phyloP scores from a whole-genome alignment of 1,284 basidiomycete genomes.

The Microbotryum violaceum region DNA sequence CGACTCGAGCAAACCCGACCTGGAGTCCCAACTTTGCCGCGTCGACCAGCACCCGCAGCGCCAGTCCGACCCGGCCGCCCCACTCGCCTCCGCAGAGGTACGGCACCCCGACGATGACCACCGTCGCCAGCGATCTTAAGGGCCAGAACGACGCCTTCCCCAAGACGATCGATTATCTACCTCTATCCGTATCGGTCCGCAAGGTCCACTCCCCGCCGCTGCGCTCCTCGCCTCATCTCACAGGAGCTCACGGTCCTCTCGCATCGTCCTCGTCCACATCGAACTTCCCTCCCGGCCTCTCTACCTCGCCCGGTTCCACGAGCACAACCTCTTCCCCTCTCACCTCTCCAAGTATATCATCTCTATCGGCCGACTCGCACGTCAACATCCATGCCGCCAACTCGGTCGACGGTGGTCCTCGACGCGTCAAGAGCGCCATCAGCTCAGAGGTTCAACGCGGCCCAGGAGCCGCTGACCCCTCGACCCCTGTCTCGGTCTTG shows the following conservation, averaged over 20 bases:
- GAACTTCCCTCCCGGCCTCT: constrained; percentile 4
- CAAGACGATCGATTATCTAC: constrained; percentile 12
- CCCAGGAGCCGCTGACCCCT: not conserved
- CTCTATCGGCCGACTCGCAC: not conserved
- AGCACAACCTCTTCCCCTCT: constrained; percentile 9
- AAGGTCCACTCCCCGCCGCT: constrained; percentile 11
- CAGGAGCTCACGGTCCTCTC: not conserved
- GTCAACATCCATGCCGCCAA: not conserved
- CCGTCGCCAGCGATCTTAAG: constrained; percentile 1
- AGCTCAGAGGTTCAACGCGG: not conserved
- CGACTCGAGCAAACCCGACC: constrained; percentile 1
- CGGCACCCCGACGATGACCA: not conserved
- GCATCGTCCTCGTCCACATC: constrained; percentile 2
- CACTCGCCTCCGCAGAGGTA: not conserved
- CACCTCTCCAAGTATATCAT: constrained; percentile 5
- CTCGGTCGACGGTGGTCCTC: not conserved
- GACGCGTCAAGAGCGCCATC: not conserved
- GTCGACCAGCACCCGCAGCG: not conserved
- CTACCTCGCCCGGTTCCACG: constrained; percentile 8
- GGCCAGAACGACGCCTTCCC: constrained; percentile 21
- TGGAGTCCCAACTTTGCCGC: constrained; percentile 1
- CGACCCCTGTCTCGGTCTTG: not conserved
- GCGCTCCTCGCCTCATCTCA: not conserved
- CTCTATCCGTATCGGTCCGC: constrained; percentile 12
- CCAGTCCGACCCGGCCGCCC: not conserved